phyloP scores from a whole-genome alignment of 495 filamentous ascomycete species.

The Pyrenula aspistea region DNA sequence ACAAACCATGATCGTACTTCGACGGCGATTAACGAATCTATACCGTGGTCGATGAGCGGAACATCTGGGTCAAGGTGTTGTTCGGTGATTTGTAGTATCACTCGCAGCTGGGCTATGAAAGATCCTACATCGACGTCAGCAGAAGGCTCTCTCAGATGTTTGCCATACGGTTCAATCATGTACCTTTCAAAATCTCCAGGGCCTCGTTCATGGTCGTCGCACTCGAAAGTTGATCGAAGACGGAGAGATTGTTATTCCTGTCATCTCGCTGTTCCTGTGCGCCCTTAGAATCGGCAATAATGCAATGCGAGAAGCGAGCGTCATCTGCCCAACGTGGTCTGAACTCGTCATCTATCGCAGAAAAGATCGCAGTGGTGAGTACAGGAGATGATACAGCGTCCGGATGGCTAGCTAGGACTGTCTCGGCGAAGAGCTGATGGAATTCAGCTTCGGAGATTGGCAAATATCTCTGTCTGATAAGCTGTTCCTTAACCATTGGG shows the following conservation, averaged over 20 bases:
- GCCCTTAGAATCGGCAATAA: neutral
- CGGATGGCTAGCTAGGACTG: conserved; percentile 27
- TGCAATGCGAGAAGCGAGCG: conserved; percentile 16
- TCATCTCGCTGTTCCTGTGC: conserved; percentile 1
- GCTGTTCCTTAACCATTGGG: neutral
- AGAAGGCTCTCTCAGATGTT: neutral
- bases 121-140: neutral
- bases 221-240: conserved; percentile 13
- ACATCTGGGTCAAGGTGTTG: conserved; percentile 1
- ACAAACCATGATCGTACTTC: conserved; percentile 24
- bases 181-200: conserved; percentile 8
- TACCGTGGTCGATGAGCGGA: conserved; percentile 16
- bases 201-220: conserved; percentile 8
- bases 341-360: neutral
- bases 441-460: conserved; percentile 15
- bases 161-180: conserved; percentile 3
- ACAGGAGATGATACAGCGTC: neutral
- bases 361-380: neutral
- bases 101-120: neutral
- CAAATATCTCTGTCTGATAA: conserved; percentile 9
- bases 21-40: conserved; percentile 25
- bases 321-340: conserved; percentile 1
- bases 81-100: neutral
- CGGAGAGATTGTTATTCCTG: conserved; percentile 7
- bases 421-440: conserved; percentile 34